A percentile compares a stretch with the other conserved stretches of the same genome.
Conservation (phyloP, 2,329 filamentous ascomycete species). For the Monosporascus cannonballus region DNA sequence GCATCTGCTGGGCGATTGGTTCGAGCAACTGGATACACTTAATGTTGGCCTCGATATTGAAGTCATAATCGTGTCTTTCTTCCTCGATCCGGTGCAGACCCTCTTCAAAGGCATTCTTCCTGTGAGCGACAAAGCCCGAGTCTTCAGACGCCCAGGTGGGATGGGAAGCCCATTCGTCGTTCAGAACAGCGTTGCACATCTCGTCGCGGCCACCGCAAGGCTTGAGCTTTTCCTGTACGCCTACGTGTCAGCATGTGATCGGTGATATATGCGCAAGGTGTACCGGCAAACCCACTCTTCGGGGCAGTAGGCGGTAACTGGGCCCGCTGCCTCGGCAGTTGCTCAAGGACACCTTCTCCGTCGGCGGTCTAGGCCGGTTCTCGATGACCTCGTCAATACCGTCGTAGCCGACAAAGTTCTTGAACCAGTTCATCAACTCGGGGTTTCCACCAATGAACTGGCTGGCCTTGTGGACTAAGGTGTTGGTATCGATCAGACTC, state of each 20-base stretch:
- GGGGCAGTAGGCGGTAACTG: constrained; percentile 88
- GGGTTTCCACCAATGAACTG: constrained; percentile 82
- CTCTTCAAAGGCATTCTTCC: constrained; percentile 94
- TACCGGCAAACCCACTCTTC: constrained; percentile 46
- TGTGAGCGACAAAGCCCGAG: constrained; percentile 92
- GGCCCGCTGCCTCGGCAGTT: constrained; percentile 95
- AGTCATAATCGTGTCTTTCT: constrained; percentile 97
- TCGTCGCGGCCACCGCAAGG: constrained; percentile 91
- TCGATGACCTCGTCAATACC: constrained; percentile 73
- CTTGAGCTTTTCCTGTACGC: constrained; percentile 68
- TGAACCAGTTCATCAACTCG: constrained; percentile 87
- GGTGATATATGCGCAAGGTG: background rate
- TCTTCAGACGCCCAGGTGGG: constrained; percentile 99
- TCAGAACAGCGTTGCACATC: constrained; percentile 86
- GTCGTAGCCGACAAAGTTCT: constrained; percentile 73
- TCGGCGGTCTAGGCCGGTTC: constrained; percentile 68
- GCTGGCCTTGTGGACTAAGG: constrained; percentile 75
- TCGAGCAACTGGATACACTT: constrained; percentile 95
- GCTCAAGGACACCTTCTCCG: constrained; percentile 81
- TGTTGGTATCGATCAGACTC: constrained; percentile 81
- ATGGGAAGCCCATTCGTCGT: constrained; percentile 97
- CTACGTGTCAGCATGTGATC: too few species aligned
- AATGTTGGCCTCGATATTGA: constrained; percentile 91
- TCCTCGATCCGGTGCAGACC: constrained; percentile 94
- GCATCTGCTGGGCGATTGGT: constrained; percentile 85